Evolutionary conservation across 2,329 filamentous ascomycete species (phyloP).

Genomic region (Pestalotiopsis fici): DNA sequence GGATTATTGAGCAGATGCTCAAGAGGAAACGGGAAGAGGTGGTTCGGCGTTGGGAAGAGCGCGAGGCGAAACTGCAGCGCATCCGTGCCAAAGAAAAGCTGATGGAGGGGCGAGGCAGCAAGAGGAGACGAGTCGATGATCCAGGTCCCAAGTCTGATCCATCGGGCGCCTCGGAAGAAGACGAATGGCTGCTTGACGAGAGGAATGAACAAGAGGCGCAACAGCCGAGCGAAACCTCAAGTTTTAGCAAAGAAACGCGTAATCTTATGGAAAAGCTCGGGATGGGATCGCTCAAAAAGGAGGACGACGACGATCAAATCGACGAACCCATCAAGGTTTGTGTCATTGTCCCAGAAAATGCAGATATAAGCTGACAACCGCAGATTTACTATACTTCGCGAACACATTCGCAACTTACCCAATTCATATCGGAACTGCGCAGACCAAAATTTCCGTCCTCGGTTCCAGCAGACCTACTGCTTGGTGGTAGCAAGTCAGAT

Average conservation of each 20-base stretch:
- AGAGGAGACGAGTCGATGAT: slow-evolving; percentile 47
- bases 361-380: slow-evolving; percentile 10
- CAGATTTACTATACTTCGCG: slow-evolving; percentile 88
- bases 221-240: slow-evolving; percentile 41
- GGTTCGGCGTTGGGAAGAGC: slow-evolving; percentile 65
- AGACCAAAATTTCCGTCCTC: slow-evolving; percentile 78
- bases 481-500: slow-evolving; percentile 23
- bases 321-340: slow-evolving; percentile 66
- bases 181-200: slow-evolving; percentile 75
- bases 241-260: slow-evolving; percentile 74
- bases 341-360: slow-evolving; percentile 12
- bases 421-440: slow-evolving; percentile 82
- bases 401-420: slow-evolving; percentile 88
- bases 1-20: slow-evolving; percentile 79
- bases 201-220: slow-evolving; percentile 49
- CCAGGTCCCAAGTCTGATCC: slow-evolving; percentile 13
- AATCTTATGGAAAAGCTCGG: slow-evolving; percentile 71
- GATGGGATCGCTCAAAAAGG: slow-evolving; percentile 35
- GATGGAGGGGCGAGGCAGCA: slow-evolving; percentile 50
- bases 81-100: slow-evolving; percentile 65
- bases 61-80: slow-evolving; percentile 70
- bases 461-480: slow-evolving; percentile 47
- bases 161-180: slow-evolving; percentile 56
- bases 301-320: slow-evolving; percentile 42
- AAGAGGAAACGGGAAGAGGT: slow-evolving; percentile 69